Conservation (phyloP, 164 flowering plant genomes). For the Kalanchoe fedtschenkoi region DNA sequence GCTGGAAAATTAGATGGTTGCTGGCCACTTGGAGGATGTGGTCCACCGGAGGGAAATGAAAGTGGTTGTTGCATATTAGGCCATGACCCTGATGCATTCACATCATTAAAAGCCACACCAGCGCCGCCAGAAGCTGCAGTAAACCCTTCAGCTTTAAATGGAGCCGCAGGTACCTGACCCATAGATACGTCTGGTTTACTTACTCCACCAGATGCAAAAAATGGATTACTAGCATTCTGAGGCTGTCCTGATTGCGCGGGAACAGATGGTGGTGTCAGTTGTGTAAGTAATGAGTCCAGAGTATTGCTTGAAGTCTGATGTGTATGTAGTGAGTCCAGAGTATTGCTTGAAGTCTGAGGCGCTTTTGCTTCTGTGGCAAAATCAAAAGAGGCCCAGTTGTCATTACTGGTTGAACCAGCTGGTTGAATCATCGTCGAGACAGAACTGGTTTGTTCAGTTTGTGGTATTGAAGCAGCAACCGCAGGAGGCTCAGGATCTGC, state of each 20-base stretch:
- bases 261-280: slow-evolving; percentile 38
- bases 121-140: slow-evolving; percentile 12
- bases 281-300: slow-evolving; percentile 50
- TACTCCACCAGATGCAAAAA: slow-evolving; percentile 4
- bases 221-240: slow-evolving; percentile 13
- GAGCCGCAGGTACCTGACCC: slow-evolving; percentile 13
- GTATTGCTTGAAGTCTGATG: slow-evolving; percentile 19
- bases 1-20: slow-evolving; percentile 31
- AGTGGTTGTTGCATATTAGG: slow-evolving; percentile 14
- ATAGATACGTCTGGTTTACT: slow-evolving; percentile 10
- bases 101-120: slow-evolving; percentile 21
- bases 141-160: slow-evolving; percentile 15
- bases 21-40: slow-evolving; percentile 6
- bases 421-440: slow-evolving; percentile 31
- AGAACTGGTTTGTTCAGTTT: slow-evolving; percentile 23
- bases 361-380: slow-evolving; percentile 26
- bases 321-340: too few species aligned
- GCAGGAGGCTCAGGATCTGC: slow-evolving; percentile 72
- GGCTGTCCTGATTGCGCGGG: slow-evolving; percentile 24
- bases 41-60: background rate
- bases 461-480: slow-evolving; percentile 23
- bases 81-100: slow-evolving; percentile 36
- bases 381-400: slow-evolving; percentile 95
- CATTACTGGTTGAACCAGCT: slow-evolving; percentile 24
- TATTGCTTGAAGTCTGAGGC: slow-evolving; percentile 37